These are phyloP conservation scores for Cystobasidium sp. DNA, from an alignment of 1,284 basidiomycete species.

Conservation along the genomic window DNA sequence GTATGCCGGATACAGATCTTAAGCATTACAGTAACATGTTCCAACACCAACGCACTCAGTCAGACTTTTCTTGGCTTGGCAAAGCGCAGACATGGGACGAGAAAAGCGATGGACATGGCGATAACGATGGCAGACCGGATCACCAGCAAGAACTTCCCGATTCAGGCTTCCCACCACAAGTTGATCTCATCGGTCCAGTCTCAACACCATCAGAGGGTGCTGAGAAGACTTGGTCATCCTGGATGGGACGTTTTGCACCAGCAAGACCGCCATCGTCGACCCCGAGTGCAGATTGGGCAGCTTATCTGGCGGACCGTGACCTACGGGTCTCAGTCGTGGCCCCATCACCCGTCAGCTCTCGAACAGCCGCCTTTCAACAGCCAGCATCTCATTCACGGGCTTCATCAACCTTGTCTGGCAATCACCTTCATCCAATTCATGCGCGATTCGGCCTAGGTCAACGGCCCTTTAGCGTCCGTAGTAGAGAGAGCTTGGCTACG, in stretches of 20 bases:
- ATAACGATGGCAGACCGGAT: neutral
- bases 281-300: neutral
- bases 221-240: neutral
- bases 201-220: neutral
- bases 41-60: neutral
- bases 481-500: constrained; percentile 4
- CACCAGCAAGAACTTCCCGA: neutral
- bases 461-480: neutral
- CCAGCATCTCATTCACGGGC: neutral
- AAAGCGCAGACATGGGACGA: neutral
- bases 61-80: neutral
- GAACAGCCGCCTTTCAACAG: neutral
- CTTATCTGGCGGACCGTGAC: neutral
- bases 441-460: neutral
- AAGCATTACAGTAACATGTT: neutral
- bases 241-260: neutral
- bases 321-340: constrained; percentile 13
- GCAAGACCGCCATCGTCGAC: neutral
- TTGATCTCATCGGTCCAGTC: no score
- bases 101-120: neutral
- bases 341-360: constrained; percentile 22
- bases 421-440: constrained; percentile 27
- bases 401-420: constrained; percentile 19
- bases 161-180: neutral
- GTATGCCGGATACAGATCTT: neutral